phyloP scores from a whole-genome alignment of 2,329 filamentous ascomycete species.

The Huntiella savannae region DNA sequence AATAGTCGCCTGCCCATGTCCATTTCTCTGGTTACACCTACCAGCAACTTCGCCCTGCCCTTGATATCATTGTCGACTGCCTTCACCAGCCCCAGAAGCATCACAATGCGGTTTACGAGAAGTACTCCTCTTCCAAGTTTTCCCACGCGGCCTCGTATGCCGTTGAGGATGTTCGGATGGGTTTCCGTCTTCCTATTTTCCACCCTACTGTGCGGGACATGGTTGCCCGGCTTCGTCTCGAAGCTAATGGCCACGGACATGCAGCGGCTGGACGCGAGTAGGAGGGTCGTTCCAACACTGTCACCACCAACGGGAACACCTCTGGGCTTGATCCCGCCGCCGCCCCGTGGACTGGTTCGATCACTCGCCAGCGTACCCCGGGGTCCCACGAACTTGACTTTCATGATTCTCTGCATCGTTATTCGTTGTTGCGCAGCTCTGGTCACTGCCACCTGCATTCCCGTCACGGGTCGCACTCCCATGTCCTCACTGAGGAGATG shows the following conservation, averaged over 20 bases:
- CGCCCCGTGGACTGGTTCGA: too few relatives aligned
- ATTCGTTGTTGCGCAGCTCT: too few relatives aligned
- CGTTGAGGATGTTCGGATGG: slow-evolving; percentile 48
- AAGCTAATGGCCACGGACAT: slow-evolving; percentile 3
- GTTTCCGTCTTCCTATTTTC: slow-evolving; percentile 28
- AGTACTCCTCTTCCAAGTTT: slow-evolving; percentile 76
- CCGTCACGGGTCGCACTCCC: too few relatives aligned
- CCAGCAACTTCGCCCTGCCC: slow-evolving; percentile 57
- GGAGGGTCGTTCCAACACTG: slow-evolving; percentile 4
- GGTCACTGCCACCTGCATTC: too few relatives aligned
- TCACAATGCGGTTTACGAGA: slow-evolving; percentile 74
- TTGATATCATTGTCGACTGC: slow-evolving; percentile 69
- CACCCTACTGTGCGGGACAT: slow-evolving; percentile 11
- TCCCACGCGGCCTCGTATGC: slow-evolving; percentile 71
- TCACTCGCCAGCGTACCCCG: too few relatives aligned
- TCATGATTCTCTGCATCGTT: too few relatives aligned
- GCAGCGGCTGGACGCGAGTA: slow-evolving; percentile 1
- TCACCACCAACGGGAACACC: too few relatives aligned
- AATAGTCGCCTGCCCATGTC: slow-evolving; percentile 59
- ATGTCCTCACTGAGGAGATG: too few relatives aligned
- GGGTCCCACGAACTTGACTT: too few relatives aligned
- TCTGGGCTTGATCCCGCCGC: too few relatives aligned
- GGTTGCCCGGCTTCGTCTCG: slow-evolving; percentile 3
- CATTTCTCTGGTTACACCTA: slow-evolving; percentile 91
- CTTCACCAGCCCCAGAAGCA: slow-evolving; percentile 66